phyloP scores from a whole-genome alignment of 2,329 filamentous ascomycete genomes.

The Verticillium alfalfae region DNA sequence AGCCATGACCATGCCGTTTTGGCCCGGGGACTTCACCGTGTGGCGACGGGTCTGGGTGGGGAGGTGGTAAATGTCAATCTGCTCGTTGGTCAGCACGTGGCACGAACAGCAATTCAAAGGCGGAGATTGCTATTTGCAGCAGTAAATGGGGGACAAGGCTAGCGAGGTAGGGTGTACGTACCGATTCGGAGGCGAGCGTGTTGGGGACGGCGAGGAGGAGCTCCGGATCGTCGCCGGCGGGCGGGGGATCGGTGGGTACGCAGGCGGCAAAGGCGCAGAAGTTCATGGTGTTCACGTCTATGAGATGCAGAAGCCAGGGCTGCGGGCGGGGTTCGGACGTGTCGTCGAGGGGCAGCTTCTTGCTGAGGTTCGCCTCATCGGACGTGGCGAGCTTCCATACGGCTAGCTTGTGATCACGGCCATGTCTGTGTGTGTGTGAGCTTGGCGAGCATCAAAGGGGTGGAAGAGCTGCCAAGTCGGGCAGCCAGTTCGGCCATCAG shows the following conservation, averaged over 20 bases:
- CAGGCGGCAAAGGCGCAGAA: conserved; percentile 81
- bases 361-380: conserved; percentile 62
- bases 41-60: conserved; percentile 68
- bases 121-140: neutral
- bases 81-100: neutral
- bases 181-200: conserved; percentile 65
- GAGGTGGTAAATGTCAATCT: conserved; percentile 79
- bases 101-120: neutral
- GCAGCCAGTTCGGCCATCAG: neutral
- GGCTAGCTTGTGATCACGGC: conserved; percentile 78
- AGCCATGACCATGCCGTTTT: conserved; percentile 85
- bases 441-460: neutral
- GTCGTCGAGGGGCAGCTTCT: conserved; percentile 64
- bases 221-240: neutral
- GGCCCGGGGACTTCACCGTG: conserved; percentile 41
- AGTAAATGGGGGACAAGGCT: neutral
- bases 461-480: neutral
- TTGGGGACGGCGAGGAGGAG: conserved; percentile 77
- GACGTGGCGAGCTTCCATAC: conserved; percentile 69
- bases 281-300: conserved; percentile 89
- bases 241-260: conserved; percentile 3
- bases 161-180: conserved; percentile 25
- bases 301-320: conserved; percentile 80
- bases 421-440: conserved; percentile 56
- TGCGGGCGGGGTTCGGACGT: conserved; percentile 43